These are phyloP conservation scores for Aquanectria penicillioides DNA, from an alignment of 2,329 filamentous ascomycete species.

Conservation along the genomic window DNA sequence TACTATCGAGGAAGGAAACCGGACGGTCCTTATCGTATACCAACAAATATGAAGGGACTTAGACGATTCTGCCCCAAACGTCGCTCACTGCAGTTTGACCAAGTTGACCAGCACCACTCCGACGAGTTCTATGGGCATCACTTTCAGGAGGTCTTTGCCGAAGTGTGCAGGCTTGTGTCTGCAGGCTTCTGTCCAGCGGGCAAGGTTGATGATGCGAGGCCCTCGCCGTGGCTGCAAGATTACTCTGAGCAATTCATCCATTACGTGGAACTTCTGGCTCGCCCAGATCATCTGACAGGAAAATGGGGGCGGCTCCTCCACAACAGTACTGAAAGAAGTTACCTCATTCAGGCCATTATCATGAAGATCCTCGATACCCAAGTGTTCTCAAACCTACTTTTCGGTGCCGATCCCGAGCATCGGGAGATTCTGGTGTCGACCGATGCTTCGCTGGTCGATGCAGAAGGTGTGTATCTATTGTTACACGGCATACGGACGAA, in stretches of 20 bases:
- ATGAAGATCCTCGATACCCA: conserved; percentile 40
- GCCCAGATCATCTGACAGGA: conserved; percentile 35
- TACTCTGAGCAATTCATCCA: conserved; percentile 37
- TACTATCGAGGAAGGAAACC: not conserved
- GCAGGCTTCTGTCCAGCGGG: conserved; percentile 30
- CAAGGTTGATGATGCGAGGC: not conserved
- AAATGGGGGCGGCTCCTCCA: conserved; percentile 44
- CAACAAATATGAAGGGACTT: conserved; percentile 28
- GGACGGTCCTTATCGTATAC: conserved; percentile 6
- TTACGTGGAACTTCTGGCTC: conserved; percentile 41
- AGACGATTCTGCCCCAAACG: conserved; percentile 27
- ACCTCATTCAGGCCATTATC: conserved; percentile 43
- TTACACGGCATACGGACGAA: not conserved
- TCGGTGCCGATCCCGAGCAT: conserved; percentile 44
- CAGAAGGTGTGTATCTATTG: conserved; percentile 40
- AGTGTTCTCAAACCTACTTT: conserved; percentile 44
- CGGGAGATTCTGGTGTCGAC: conserved; percentile 30
- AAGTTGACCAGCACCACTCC: conserved; percentile 21
- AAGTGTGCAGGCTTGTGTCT: conserved; percentile 36
- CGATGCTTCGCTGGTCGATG: conserved; percentile 37
- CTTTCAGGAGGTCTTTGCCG: conserved; percentile 33
- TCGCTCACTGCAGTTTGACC: conserved; percentile 28
- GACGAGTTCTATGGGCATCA: conserved; percentile 37
- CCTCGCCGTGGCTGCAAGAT: conserved; percentile 38
- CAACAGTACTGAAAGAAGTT: conserved; percentile 32